Evolutionary conservation across 352 stramenopile genomes (phyloP).

Genomic region (Phytophthora vignae): DNA sequence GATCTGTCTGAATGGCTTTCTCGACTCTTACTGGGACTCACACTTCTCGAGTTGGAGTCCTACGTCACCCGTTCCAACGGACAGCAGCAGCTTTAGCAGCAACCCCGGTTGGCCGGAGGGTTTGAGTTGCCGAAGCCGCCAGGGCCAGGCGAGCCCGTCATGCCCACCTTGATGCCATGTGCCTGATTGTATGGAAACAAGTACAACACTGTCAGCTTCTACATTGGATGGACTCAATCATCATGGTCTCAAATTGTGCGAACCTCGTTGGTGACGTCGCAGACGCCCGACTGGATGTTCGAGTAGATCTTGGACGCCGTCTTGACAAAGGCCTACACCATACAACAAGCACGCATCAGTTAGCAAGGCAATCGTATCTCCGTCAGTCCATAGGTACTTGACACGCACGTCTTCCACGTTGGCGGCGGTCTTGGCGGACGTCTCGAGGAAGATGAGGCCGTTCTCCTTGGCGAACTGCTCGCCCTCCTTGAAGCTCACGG

Average conservation of each 20-base stretch:
- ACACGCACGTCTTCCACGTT: slow-evolving; percentile 98
- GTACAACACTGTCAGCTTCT: background rate
- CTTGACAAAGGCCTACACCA: slow-evolving; percentile 92
- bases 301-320: slow-evolving; percentile 97
- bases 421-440: slow-evolving; percentile 98
- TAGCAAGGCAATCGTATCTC: background rate
- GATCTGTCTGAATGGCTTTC: slow-evolving; percentile 24
- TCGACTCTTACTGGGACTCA: background rate
- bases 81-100: slow-evolving; percentile 63
- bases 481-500: slow-evolving; percentile 98
- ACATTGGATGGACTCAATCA: background rate
- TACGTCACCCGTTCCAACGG: slow-evolving; percentile 13
- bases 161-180: slow-evolving; percentile 91
- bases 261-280: slow-evolving; percentile 95
- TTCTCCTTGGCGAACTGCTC: slow-evolving; percentile 99
- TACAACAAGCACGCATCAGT: background rate
- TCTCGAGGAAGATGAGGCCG: slow-evolving; percentile 99
- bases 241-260: background rate
- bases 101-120: slow-evolving; percentile 74
- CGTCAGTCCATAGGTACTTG: background rate
- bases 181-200: slow-evolving; percentile 41
- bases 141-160: slow-evolving; percentile 82
- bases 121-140: slow-evolving; percentile 84
- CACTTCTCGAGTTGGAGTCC: background rate
- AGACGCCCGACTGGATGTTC: slow-evolving; percentile 95